Percentiles rank a stretch among this genome's conserved stretches.
Conservation (phyloP, 2,329 filamentous ascomycete species). For the Microsporum ferrugineum region DNA sequence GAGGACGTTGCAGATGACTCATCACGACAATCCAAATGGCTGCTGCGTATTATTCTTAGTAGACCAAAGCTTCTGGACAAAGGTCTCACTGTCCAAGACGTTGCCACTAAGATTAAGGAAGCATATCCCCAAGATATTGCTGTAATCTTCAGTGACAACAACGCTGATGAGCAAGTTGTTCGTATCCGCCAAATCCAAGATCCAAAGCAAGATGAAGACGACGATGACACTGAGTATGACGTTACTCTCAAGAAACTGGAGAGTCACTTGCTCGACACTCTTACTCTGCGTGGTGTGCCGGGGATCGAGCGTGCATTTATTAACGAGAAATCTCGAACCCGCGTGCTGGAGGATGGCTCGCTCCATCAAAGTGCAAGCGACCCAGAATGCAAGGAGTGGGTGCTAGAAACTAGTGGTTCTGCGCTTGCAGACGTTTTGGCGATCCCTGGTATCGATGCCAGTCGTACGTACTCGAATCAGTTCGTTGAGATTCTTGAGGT, state of each 20-base stretch:
- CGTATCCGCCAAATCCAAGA: slow-evolving; percentile 72
- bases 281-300: slow-evolving; percentile 80
- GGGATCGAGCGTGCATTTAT: slow-evolving; percentile 89
- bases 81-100: slow-evolving; percentile 78
- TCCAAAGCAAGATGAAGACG: slow-evolving; percentile 62
- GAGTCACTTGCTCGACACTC: slow-evolving; percentile 77
- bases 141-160: slow-evolving; percentile 95
- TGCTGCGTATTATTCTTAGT: slow-evolving; percentile 85
- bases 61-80: slow-evolving; percentile 90
- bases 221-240: slow-evolving; percentile 68
- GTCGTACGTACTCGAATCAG: slow-evolving; percentile 84
- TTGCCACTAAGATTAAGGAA: slow-evolving; percentile 78
- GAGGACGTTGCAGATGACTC: slow-evolving; percentile 60
- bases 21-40: slow-evolving; percentile 73
- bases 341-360: slow-evolving; percentile 57
- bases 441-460: slow-evolving; percentile 77
- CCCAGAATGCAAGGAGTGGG: slow-evolving; percentile 76
- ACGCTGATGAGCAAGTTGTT: slow-evolving; percentile 88
- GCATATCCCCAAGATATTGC: slow-evolving; percentile 76
- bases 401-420: slow-evolving; percentile 87
- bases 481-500: slow-evolving; percentile 90
- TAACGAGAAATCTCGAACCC: slow-evolving; percentile 62
- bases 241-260: slow-evolving; percentile 87
- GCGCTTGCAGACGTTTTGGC: slow-evolving; percentile 72
- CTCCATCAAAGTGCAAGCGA: slow-evolving; percentile 64